Conservation (phyloP, 345 rosid genomes). For the Camelina neglecta region DNA sequence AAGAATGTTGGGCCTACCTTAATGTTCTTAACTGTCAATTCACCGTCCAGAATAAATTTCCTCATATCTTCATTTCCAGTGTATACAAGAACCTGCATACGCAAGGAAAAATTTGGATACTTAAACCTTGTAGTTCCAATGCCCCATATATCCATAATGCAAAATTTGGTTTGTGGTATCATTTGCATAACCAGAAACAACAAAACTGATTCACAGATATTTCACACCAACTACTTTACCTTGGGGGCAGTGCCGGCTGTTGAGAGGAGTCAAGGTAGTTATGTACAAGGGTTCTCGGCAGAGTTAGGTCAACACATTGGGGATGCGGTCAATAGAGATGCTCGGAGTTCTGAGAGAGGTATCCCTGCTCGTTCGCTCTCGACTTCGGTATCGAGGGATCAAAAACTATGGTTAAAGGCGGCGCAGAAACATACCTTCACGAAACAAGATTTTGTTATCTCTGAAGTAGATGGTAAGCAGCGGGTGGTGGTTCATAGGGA, state of each 20-base stretch:
- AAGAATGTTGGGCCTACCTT: slow-evolving; percentile 64
- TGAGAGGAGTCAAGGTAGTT: too few species aligned
- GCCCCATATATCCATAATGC: background rate
- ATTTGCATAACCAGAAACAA: background rate
- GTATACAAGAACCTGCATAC: slow-evolving; percentile 74
- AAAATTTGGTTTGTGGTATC: slow-evolving; percentile 6
- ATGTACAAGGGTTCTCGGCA: too few species aligned
- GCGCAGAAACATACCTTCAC: too few species aligned
- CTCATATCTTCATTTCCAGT: slow-evolving; percentile 86
- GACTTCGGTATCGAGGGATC: too few species aligned
- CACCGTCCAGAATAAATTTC: slow-evolving; percentile 77
- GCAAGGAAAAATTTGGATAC: slow-evolving; percentile 21
- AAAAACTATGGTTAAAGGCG: too few species aligned
- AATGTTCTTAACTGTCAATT: slow-evolving; percentile 65
- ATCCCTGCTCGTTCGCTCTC: too few species aligned
- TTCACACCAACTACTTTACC: slow-evolving; percentile 44
- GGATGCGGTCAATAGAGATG: too few species aligned
- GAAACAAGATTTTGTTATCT: too few species aligned
- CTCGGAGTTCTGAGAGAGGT: too few species aligned
- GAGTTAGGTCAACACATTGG: too few species aligned
- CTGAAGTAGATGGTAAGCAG: too few species aligned
- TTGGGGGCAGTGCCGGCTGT: slow-evolving; percentile 49
- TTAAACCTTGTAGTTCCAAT: slow-evolving; percentile 10
- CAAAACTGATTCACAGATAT: slow-evolving; percentile 12
- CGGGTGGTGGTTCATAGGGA: too few species aligned